Evolutionary conservation across 2,329 filamentous ascomycete genomes (phyloP), one percentile per base, ranked within the genome.

Genomic region (Penicillium sp.): DNA sequence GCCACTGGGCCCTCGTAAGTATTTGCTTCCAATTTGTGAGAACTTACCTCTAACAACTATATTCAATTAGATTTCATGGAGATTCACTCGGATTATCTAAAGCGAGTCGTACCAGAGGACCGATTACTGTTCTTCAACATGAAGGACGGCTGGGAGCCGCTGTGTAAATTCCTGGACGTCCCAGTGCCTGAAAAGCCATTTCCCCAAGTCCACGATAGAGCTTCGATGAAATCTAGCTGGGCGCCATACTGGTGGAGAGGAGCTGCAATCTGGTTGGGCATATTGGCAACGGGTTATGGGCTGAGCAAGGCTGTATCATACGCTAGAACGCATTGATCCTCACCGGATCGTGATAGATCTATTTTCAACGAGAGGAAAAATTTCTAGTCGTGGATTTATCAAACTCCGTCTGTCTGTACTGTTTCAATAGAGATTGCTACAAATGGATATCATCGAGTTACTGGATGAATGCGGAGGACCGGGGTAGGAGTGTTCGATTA

Each of bases 151-250:
- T 83, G 80, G 81, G 73, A 69, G 19, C 76, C 78, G 17, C 68
- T 83, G 24, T 82, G 81, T 65, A 65, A 73, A 58, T 80, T 82
- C 51, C 57, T 81, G 40, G 76, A 70, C 0, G 76, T 75, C 38
- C 68, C 73, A 12, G 68, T 76, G 2, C 79, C 77, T 1, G 66
- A 72, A 24, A 65, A 68, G 51, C 68, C 70, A 0, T 80, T 80
- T 61, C 79, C 79, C 3, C 68, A 67, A 24, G 59, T 69, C 9
- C 78, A 71, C 65, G 69, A 70, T 65, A 12, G 56, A 30, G 56
- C 56, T 3, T 54, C 51, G 19, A 54, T 54, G 51, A 54, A 54
- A n/a, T 54, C 51, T 26, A 54, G 51, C 51, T 54, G 51, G 51
- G 51, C 51, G 13, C 51, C 51, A 5, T 54, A 54, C 24, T 54